Base-by-base conservation (phyloP, 495 filamentous ascomycete genomes). In the Daldinia concentrica region DNA sequence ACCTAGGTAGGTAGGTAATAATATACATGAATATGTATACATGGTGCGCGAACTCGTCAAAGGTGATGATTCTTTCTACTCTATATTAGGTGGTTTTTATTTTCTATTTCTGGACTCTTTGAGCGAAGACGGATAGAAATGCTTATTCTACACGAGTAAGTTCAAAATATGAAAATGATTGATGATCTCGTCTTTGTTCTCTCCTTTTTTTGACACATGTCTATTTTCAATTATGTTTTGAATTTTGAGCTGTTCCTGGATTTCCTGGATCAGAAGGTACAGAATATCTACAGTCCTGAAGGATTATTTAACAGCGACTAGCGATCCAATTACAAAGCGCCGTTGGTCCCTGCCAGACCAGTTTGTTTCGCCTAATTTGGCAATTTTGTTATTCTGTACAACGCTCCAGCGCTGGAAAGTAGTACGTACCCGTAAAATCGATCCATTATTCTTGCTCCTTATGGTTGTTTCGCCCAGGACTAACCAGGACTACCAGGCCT, bases 311-410 rank as follows among this genome's bases (percentile, higher is more conserved):
- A 43, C 52, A 73, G 66, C 71, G 71, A 73, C 57, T 73, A 73
- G 71, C 66, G 66, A 62, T 39, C 71, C 62, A 73, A 73, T 73
- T 17, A 66, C 17, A 58, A 11, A 7, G 26, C 50, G 5, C 5
- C 3, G 12, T 54, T 54, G 26, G 50, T 30, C 50, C 50, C 24
- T 54, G 59, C 29, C 51, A 26, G 37, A 19, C 41, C 34, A 72
- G 69, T 72, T 73, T 68, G 70, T 68, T 68, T 73, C 70, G 70
- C 70, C 65, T 65, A 68, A 68, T 73, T 45, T 64, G 61, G 69
- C 29, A 61, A 41, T 64, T 52, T 60, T 51, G 56, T 65, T 51
- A 64, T 64, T 72, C 6, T 64, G 69, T 64, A 72, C 59, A 26
- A 72, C 58, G 30, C 1, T 41, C 36, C 37, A 4, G 12, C 12